Evolutionary conservation across 768 basidiomycete genomes (phyloP).

Genomic region (Porphyrellus cyaneotinctus): DNA sequence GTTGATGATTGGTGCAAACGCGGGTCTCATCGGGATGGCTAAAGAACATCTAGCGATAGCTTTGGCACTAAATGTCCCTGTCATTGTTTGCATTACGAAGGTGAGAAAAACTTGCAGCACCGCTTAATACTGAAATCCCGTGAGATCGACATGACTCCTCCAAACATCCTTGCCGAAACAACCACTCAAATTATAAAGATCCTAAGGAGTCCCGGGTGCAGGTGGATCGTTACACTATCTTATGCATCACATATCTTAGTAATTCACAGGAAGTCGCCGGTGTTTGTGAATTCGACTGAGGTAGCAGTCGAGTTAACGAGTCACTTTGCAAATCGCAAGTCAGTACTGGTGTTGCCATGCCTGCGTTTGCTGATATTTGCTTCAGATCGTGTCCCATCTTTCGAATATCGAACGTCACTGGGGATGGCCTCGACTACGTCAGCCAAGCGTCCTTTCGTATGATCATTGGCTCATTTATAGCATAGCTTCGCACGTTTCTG

Average conservation of each 20-base stretch:
- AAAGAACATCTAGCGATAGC: conserved; percentile 97
- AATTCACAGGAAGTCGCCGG: conserved; percentile 62
- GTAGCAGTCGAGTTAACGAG: conserved; percentile 75
- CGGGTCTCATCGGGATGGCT: conserved; percentile 86
- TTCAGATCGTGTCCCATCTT: conserved; percentile 85
- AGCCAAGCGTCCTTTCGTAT: conserved; percentile 12
- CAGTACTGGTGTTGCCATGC: conserved; percentile 10
- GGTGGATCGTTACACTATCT: conserved; percentile 40
- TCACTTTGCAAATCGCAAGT: conserved; percentile 73
- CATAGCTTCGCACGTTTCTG: conserved; percentile 79
- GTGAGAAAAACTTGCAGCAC: conserved; percentile 33
- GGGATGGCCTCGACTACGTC: conserved; percentile 81
- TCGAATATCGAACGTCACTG: conserved; percentile 90
- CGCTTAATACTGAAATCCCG: conserved; percentile 1
- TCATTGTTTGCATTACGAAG: conserved; percentile 94
- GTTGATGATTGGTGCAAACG: conserved; percentile 93
- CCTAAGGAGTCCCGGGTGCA: conserved; percentile 86
- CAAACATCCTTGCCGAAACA: conserved; percentile 87
- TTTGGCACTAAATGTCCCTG: conserved; percentile 87
- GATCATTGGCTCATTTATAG: conserved; percentile 10
- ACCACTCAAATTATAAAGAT: conserved; percentile 91
- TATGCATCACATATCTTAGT: not conserved
- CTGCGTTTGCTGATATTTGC: conserved; percentile 4
- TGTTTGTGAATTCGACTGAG: conserved; percentile 81
- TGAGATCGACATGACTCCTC: conserved; percentile 94